Evolutionary conservation across 345 rosid genomes (phyloP), one percentile per base, ranked within the genome.

Genomic region (Rhizophora apiculata): DNA sequence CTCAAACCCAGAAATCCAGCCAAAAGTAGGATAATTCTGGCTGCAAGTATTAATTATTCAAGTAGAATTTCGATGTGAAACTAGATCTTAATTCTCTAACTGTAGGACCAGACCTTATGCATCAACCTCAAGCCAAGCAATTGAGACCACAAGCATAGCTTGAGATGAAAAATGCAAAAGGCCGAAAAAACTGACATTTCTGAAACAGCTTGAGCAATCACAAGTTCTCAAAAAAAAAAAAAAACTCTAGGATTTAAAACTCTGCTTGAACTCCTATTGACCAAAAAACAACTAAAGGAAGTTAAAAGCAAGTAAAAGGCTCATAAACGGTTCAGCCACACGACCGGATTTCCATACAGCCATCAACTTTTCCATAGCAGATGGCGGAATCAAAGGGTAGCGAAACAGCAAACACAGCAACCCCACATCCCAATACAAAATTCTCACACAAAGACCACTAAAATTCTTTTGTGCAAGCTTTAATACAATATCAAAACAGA

Each of bases 261-360:
- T 20, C n/a, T 13, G 48, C 27, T 37, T 24, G 61, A 69, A 65
- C 69, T 68, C 60, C 60, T 9, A 16, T 27, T 56, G 29, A 21
- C 31, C 60, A 24, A 56, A 56, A 21, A 4, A 10, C 27, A 2
- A 16, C 34, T 30, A 43, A 46, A 68, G 43, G 63, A 57, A 58
- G 71, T 79, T 75, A 63, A 77, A 61, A 63, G 39, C 53, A 74
- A 56, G 63, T 27, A 61, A 27, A 59, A 56, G 69, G 65, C 76
- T 63, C 74, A 53, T 74, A 63, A 77, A 73, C 76, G 68, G 73
- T 69, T 34, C 68, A n/a, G 31, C 52, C 67, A 62, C 10, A 53
- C 36, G 74, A 78, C 65, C 82, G 51, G 78, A 70, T 62, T 65
- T 70, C 80, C 76, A 82, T 68, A 83, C 83, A 85, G 92, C 77